Evolutionary conservation across 352 stramenopile genomes (phyloP).

Genomic region (Elongisporangium undulatum): DNA sequence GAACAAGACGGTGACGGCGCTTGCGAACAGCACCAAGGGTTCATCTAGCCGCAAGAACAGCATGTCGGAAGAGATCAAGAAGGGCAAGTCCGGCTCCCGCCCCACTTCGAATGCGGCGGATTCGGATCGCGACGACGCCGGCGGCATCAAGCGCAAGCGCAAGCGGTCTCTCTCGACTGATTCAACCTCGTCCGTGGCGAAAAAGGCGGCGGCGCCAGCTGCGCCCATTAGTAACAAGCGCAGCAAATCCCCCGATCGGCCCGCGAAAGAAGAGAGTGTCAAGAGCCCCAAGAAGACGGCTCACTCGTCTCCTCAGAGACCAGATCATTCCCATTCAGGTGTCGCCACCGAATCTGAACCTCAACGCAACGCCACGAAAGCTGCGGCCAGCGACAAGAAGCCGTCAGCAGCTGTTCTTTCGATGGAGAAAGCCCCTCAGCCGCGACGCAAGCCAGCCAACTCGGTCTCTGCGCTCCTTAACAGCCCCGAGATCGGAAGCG

Average conservation of each 20-base stretch:
- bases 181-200: slow-evolving; percentile 10
- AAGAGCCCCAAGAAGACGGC: neutral
- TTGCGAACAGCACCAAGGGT: slow-evolving; percentile 3
- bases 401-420: neutral
- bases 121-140: neutral
- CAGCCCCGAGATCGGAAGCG: slow-evolving; percentile 46
- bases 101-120: neutral
- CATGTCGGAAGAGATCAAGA: slow-evolving; percentile 10
- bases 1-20: slow-evolving; percentile 22
- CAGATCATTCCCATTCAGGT: neutral
- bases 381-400: slow-evolving; percentile 1
- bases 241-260: neutral
- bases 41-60: slow-evolving; percentile 11
- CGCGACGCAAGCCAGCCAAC: slow-evolving; percentile 39
- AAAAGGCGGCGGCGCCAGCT: slow-evolving; percentile 12
- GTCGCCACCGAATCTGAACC: neutral
- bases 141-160: slow-evolving; percentile 14
- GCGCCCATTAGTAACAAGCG: slow-evolving; percentile 3
- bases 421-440: slow-evolving; percentile 13
- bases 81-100: neutral
- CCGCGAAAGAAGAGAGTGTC: slow-evolving; percentile 1
- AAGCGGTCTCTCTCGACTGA: slow-evolving; percentile 26
- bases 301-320: neutral
- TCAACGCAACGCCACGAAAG: slow-evolving; percentile 4
- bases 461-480: slow-evolving; percentile 76